Conservation (phyloP, 108 stramenopile species). For the Heterococcus sp. region DNA sequence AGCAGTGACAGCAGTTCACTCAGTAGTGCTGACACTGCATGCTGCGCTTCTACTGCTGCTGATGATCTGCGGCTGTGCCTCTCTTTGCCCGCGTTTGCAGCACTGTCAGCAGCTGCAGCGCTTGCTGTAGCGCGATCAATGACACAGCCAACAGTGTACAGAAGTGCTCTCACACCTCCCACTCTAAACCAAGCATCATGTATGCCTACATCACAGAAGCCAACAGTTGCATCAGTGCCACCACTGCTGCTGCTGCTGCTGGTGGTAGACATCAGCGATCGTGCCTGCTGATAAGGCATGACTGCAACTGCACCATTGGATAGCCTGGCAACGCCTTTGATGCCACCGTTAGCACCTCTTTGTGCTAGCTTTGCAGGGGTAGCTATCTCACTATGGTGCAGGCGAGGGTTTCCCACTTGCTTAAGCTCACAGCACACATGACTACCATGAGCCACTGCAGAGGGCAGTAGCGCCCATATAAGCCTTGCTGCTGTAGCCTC, state of each 20-base stretch:
- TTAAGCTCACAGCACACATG: neutral
- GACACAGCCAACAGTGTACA: conserved; percentile 14
- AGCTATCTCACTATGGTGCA: neutral
- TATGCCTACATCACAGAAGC: conserved; percentile 28
- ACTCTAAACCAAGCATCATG: conserved; percentile 31
- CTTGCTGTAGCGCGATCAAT: neutral
- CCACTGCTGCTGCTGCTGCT: conserved; percentile 15
- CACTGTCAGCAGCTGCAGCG: neutral
- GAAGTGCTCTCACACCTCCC: conserved; percentile 23
- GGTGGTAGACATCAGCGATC: neutral
- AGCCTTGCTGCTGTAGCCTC: neutral
- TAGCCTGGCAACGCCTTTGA: neutral
- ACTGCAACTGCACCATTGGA: neutral
- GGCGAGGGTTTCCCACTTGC: neutral
- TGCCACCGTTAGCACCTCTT: neutral
- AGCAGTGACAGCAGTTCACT: conserved; percentile 18
- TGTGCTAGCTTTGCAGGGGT: neutral
- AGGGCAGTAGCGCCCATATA: neutral
- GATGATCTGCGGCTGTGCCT: too few species aligned
- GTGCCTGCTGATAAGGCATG: neutral
- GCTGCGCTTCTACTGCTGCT: too few species aligned
- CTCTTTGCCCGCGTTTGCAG: too few species aligned
- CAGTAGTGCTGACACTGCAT: conserved; percentile 9
- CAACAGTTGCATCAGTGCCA: conserved; percentile 7
- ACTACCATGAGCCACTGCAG: neutral